Percentiles rank a stretch among this genome's conserved stretches.
phyloP scores from a whole-genome alignment of 2,329 filamentous ascomycete species.

The Colletotrichum ledebouriae region DNA sequence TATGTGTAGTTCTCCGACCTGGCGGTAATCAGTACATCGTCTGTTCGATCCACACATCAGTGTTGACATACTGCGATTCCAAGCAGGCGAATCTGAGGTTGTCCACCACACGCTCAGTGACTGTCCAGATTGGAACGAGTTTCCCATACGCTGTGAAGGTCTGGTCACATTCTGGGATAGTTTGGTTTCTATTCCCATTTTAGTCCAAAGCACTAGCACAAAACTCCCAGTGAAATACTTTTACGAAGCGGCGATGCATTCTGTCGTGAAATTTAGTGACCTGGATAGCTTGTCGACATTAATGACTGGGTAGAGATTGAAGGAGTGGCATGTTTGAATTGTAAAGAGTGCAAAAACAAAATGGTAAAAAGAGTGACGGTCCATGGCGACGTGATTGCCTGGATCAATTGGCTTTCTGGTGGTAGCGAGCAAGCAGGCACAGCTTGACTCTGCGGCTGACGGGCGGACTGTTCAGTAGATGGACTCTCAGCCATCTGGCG shows the following conservation, averaged over 20 bases:
- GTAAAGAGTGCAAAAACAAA: background rate
- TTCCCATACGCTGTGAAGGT: slow-evolving; percentile 11
- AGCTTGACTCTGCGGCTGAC: background rate
- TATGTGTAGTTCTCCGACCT: slow-evolving; percentile 8
- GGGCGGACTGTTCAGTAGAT: background rate
- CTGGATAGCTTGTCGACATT: slow-evolving; percentile 8
- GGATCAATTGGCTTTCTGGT: background rate
- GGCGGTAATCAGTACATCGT: background rate
- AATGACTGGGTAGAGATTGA: slow-evolving; percentile 12
- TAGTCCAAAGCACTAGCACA: background rate
- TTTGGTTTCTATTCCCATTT: background rate
- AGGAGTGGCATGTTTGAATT: slow-evolving; percentile 4
- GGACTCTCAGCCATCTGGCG: background rate
- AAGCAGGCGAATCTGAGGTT: slow-evolving; percentile 5
- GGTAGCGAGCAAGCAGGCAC: background rate
- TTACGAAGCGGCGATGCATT: background rate
- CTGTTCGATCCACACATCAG: background rate
- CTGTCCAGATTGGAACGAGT: background rate
- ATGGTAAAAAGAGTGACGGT: background rate
- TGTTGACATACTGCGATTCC: background rate
- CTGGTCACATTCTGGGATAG: slow-evolving; percentile 15
- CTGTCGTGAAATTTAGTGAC: slow-evolving; percentile 2
- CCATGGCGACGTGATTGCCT: background rate
- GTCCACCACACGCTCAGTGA: slow-evolving; percentile 8
- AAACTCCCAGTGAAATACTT: background rate